Conservation (phyloP, 2,329 filamentous ascomycete genomes). For the Trichoderma guizhouense region DNA sequence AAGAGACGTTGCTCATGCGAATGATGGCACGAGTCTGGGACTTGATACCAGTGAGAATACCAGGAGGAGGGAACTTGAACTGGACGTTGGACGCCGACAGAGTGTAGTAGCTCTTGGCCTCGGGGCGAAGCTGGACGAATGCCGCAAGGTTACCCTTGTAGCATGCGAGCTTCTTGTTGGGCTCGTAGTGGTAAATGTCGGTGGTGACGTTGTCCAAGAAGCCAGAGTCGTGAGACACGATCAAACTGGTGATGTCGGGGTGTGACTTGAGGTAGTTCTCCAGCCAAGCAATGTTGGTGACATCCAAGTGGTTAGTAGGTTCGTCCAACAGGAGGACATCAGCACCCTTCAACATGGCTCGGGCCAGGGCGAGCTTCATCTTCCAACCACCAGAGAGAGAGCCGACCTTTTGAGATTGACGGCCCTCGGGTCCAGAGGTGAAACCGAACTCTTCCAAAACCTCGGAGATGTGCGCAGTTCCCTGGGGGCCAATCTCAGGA, state of each 20-base stretch:
- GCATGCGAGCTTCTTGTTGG: slow-evolving; percentile 84
- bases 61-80: slow-evolving; percentile 97
- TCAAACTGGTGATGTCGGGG: slow-evolving; percentile 92
- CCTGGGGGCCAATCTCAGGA: slow-evolving; percentile 76
- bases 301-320: slow-evolving; percentile 97
- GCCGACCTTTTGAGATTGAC: slow-evolving; percentile 85
- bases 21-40: slow-evolving; percentile 91
- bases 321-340: slow-evolving; percentile 96
- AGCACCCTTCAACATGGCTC: slow-evolving; percentile 95
- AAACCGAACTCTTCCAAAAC: slow-evolving; percentile 93
- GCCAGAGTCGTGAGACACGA: slow-evolving; percentile 96
- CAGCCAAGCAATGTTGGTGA: slow-evolving; percentile 93
- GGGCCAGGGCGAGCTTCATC: slow-evolving; percentile 96
- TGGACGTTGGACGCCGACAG: slow-evolving; percentile 82
- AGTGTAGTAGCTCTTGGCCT: slow-evolving; percentile 98
- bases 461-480: slow-evolving; percentile 73
- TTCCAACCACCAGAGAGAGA: slow-evolving; percentile 98
- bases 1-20: slow-evolving; percentile 87
- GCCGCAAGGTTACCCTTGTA: slow-evolving; percentile 79
- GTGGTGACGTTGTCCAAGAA: slow-evolving; percentile 98
- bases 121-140: slow-evolving; percentile 86
- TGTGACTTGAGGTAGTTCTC: slow-evolving; percentile 95
- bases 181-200: slow-evolving; percentile 98
- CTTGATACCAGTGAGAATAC: slow-evolving; percentile 92
- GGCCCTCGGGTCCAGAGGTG: slow-evolving; percentile 80